phyloP scores from a whole-genome alignment of 257 asterid species.

The Rauvolfia tetraphylla region DNA sequence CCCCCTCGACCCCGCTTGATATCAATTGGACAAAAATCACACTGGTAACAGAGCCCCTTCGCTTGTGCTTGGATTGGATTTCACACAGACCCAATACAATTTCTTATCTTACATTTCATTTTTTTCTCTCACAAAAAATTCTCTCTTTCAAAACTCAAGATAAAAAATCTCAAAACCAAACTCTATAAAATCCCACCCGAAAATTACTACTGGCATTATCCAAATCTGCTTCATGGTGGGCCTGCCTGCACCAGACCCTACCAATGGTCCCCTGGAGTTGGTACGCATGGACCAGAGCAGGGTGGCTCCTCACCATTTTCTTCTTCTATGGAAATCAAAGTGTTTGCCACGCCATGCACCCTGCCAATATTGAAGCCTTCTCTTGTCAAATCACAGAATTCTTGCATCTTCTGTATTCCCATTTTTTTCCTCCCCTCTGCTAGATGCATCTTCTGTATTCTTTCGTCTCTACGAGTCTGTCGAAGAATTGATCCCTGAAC shows the following conservation, averaged over 20 bases:
- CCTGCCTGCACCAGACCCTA: neutral
- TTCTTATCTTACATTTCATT: too few species aligned
- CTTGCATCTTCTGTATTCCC: too few species aligned
- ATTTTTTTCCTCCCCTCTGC: too few species aligned
- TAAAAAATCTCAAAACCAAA: too few species aligned
- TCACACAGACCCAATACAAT: neutral
- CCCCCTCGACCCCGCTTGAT: conserved; percentile 12
- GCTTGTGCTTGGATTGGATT: too few species aligned
- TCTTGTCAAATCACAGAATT: neutral
- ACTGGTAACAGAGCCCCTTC: too few species aligned
- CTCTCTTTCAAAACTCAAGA: too few species aligned
- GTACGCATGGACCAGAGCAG: neutral
- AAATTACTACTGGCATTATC: too few species aligned
- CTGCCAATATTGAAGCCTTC: neutral
- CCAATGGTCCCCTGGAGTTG: neutral
- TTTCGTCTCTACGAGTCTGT: neutral
- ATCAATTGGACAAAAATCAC: neutral
- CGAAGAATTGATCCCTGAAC: neutral
- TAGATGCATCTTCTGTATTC: too few species aligned
- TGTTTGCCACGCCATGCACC: neutral
- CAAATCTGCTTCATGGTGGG: neutral
- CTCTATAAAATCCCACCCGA: too few species aligned
- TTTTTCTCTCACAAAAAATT: too few species aligned
- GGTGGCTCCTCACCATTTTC: neutral
- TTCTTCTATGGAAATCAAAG: neutral